Evolutionary conservation across 164 flowering plant genomes (phyloP).

Genomic region (Berberis thunbergii): DNA sequence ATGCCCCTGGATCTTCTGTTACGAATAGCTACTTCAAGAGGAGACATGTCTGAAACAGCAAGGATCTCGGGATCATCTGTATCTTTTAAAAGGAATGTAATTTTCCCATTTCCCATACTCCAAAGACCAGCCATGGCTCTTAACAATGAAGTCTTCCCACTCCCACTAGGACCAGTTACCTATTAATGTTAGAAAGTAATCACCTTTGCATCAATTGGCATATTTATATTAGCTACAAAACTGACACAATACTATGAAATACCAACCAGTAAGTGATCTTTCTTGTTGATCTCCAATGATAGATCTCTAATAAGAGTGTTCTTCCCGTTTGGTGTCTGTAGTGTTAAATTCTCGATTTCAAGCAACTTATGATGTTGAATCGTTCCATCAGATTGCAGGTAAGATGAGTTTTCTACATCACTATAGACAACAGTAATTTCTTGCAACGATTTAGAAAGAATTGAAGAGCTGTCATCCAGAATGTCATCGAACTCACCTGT

Average conservation of each 20-base stretch:
- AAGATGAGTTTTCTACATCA: slow-evolving; percentile 12
- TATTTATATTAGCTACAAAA: background rate
- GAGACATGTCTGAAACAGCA: slow-evolving; percentile 18
- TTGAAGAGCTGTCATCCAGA: slow-evolving; percentile 36
- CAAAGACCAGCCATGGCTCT: slow-evolving; percentile 97
- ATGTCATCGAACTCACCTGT: slow-evolving; percentile 98
- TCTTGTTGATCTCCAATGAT: slow-evolving; percentile 41
- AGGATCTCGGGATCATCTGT: slow-evolving; percentile 17
- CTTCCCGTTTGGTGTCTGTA: slow-evolving; percentile 63
- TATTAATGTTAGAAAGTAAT: slow-evolving; percentile 16
- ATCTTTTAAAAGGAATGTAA: slow-evolving; percentile 49
- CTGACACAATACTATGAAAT: background rate
- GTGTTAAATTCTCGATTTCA: slow-evolving; percentile 58
- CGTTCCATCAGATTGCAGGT: slow-evolving; percentile 47
- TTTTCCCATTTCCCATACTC: slow-evolving; percentile 72
- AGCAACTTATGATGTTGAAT: slow-evolving; percentile 32
- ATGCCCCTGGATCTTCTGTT: slow-evolving; percentile 29
- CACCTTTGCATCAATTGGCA: background rate
- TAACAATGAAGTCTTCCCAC: slow-evolving; percentile 90
- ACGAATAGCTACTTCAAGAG: slow-evolving; percentile 17
- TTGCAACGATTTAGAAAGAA: slow-evolving; percentile 26
- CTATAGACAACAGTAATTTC: slow-evolving; percentile 39
- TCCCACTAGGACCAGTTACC: slow-evolving; percentile 93
- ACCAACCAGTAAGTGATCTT: slow-evolving; percentile 76
- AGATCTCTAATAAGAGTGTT: slow-evolving; percentile 60